phyloP scores from a whole-genome alignment of 1,284 basidiomycete species.

The Phellopilus nigrolimitatus region DNA sequence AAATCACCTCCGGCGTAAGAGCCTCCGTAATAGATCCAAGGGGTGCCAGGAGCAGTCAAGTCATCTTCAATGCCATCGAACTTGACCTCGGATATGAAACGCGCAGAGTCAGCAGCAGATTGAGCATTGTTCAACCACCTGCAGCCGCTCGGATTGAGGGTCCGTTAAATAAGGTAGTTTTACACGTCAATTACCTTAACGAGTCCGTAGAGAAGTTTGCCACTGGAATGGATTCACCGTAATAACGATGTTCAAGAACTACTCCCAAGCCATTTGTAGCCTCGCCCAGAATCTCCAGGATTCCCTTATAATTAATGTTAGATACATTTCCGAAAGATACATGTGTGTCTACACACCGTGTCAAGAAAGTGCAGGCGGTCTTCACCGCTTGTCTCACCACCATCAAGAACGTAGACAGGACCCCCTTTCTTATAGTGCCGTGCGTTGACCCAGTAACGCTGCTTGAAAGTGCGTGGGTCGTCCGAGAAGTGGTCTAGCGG shows the following conservation, averaged over 20 bases:
- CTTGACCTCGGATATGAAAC: constrained; percentile 82
- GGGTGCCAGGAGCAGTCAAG: constrained; percentile 62
- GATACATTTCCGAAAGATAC: too few species aligned
- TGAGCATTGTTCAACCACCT: constrained; percentile 89
- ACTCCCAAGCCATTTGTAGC: constrained; percentile 85
- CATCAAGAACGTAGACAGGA: constrained; percentile 79
- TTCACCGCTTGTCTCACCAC: constrained; percentile 80
- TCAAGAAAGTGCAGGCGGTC: constrained; percentile 63
- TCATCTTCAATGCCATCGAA: constrained; percentile 70
- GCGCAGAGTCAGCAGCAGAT: constrained; percentile 86
- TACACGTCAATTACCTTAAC: constrained; percentile 44
- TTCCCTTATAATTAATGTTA: constrained; percentile 86
- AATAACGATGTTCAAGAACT: constrained; percentile 87
- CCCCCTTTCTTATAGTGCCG: constrained; percentile 73
- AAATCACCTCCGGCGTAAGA: constrained; percentile 72
- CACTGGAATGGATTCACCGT: constrained; percentile 80
- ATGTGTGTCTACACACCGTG: too few species aligned
- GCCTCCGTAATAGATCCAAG: constrained; percentile 95
- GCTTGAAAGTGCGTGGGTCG: constrained; percentile 52
- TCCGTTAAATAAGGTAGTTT: constrained; percentile 6
- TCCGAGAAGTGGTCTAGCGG: constrained; percentile 76
- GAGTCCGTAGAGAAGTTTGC: constrained; percentile 76
- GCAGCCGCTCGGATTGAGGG: constrained; percentile 27
- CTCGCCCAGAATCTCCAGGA: constrained; percentile 78
- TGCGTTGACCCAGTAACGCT: constrained; percentile 88